A percentile compares a stretch with the other conserved stretches of the same genome.
phyloP scores from a whole-genome alignment of 768 basidiomycete genomes.

The Butyriboletus loyo region DNA sequence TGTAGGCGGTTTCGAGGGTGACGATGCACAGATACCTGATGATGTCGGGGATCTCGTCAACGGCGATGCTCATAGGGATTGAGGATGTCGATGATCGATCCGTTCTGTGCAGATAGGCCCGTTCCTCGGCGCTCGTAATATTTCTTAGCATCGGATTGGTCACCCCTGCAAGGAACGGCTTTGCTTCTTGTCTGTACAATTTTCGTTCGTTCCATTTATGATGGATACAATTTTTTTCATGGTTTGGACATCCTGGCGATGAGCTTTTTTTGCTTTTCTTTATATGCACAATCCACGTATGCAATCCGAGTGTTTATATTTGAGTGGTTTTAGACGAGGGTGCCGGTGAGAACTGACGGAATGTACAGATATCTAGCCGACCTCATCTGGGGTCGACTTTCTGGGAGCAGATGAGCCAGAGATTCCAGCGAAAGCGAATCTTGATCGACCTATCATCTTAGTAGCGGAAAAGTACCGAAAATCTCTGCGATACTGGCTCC shows the following conservation, averaged over 20 bases:
- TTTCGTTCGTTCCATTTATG: background rate
- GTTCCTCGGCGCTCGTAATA: background rate
- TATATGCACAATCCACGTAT: background rate
- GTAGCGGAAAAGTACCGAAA: no score
- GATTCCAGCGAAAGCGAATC: no score
- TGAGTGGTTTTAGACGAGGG: background rate
- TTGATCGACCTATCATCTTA: no score
- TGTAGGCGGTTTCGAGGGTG: constrained; percentile 4
- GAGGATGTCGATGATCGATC: constrained; percentile 2
- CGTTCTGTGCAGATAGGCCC: background rate
- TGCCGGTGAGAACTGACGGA: no score
- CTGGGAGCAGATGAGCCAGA: no score
- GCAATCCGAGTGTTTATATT: background rate
- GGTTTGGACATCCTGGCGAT: background rate
- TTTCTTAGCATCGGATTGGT: background rate
- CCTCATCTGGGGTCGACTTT: background rate
- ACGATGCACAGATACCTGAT: background rate
- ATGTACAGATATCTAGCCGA: background rate
- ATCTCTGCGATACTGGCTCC: background rate
- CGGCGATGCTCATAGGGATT: constrained; percentile 19
- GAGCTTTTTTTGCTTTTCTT: background rate
- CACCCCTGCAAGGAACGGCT: background rate
- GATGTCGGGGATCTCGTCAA: constrained; percentile 11
- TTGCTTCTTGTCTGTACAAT: background rate
- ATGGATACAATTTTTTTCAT: background rate